Conservation (phyloP, 768 basidiomycete genomes). For the Tricholoma saponaceum region DNA sequence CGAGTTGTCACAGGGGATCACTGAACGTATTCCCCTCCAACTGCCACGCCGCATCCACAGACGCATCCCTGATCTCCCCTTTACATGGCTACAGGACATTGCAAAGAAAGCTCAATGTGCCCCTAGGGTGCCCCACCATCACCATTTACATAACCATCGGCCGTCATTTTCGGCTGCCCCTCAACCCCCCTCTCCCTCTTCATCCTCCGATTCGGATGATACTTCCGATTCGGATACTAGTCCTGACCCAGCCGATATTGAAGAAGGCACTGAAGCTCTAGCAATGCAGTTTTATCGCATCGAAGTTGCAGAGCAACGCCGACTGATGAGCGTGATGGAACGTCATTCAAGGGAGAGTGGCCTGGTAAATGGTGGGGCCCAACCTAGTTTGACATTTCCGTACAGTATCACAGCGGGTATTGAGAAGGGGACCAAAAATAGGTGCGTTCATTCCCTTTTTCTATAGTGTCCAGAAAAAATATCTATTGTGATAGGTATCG, state of each 20-base stretch:
- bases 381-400: conserved; percentile 47
- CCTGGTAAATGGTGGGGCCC: conserved; percentile 9
- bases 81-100: conserved; percentile 73
- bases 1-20: conserved; percentile 72
- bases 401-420: conserved; percentile 95
- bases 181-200: conserved; percentile 17
- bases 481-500: conserved; percentile 58
- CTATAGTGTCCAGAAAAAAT: background rate
- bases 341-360: conserved; percentile 72
- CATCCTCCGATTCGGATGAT: conserved; percentile 27
- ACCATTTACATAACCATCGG: conserved; percentile 2
- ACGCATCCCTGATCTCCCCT: conserved; percentile 73
- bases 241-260: conserved; percentile 35
- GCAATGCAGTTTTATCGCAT: conserved; percentile 94
- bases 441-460: conserved; percentile 38
- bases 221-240: conserved; percentile 23
- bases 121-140: conserved; percentile 10
- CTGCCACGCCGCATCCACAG: conserved; percentile 44
- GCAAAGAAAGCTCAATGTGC: conserved; percentile 29
- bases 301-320: conserved; percentile 85
- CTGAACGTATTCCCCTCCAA: conserved; percentile 78
- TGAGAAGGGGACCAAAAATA: conserved; percentile 91
- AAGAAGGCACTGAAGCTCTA: conserved; percentile 73
- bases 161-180: conserved; percentile 1
- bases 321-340: conserved; percentile 88